phyloP scores from a whole-genome alignment of 1,139 yeast genomes.

The Candida glucosophila region DNA sequence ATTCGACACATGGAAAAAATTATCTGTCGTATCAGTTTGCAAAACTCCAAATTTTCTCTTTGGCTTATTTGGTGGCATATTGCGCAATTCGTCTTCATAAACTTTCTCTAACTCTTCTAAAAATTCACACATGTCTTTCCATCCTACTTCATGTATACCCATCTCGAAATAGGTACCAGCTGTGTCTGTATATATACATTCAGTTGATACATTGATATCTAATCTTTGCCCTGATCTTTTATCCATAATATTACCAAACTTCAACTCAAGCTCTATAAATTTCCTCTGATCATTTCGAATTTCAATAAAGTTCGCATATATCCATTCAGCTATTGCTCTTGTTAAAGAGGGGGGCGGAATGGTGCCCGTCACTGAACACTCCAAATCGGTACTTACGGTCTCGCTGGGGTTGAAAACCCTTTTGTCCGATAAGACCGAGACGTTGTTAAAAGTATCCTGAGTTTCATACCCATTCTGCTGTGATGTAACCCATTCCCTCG shows the following conservation, averaged over 20 bases:
- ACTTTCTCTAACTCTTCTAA: conserved; percentile 46
- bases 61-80: conserved; percentile 15
- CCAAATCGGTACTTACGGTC: conserved; percentile 34
- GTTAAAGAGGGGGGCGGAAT: conserved; percentile 80
- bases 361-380: conserved; percentile 59
- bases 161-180: conserved; percentile 57
- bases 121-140: conserved; percentile 48
- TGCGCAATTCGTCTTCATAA: conserved; percentile 32
- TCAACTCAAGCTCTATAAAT: conserved; percentile 71
- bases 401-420: conserved; percentile 27
- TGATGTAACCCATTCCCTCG: conserved; percentile 60
- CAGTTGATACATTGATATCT: conserved; percentile 67
- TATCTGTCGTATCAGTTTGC: conserved; percentile 36
- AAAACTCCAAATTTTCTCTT: conserved; percentile 31
- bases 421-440: conserved; percentile 15
- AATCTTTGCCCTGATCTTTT: conserved; percentile 58
- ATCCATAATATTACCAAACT: conserved; percentile 70
- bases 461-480: conserved; percentile 5
- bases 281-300: conserved; percentile 52
- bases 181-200: conserved; percentile 54
- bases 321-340: conserved; percentile 80
- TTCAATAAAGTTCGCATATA: conserved; percentile 68
- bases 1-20: conserved; percentile 26
- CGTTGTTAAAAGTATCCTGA: conserved; percentile 2
- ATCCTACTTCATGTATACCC: conserved; percentile 63